Conservation (phyloP, 73 alveolate genomes). For the Uronychia binucleata region DNA sequence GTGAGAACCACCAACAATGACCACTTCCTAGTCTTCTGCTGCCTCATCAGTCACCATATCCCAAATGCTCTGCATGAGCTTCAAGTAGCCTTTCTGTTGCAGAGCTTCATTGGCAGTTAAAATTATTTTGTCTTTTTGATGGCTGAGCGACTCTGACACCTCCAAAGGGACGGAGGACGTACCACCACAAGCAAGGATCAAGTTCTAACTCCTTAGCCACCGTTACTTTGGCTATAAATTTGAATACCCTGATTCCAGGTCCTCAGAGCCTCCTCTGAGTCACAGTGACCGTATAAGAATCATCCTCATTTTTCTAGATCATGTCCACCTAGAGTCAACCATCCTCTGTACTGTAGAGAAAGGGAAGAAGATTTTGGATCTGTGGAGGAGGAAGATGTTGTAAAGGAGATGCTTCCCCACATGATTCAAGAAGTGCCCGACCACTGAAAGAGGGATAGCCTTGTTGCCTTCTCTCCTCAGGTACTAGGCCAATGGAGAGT, state of each 20-base stretch:
- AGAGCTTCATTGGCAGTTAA: constrained; percentile 27
- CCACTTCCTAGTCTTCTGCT: constrained; percentile 1
- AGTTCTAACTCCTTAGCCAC: constrained; percentile 13
- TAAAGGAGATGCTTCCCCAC: constrained; percentile 26
- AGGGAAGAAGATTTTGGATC: constrained; percentile 15
- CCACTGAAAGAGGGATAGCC: constrained; percentile 10
- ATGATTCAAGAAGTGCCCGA: constrained; percentile 28
- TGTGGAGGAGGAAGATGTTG: constrained; percentile 18
- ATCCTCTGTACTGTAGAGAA: not conserved
- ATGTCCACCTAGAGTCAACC: constrained; percentile 20
- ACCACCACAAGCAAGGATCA: constrained; percentile 29
- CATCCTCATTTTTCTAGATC: constrained; percentile 8
- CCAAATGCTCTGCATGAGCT: constrained; percentile 1
- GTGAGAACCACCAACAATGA: constrained; percentile 66
- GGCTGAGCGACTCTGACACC: not conserved
- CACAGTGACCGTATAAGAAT: constrained; percentile 10
- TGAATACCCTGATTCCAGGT: not conserved
- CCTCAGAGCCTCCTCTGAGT: not conserved
- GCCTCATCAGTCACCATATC: no score
- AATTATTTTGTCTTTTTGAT: not conserved
- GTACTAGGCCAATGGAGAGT: constrained; percentile 6
- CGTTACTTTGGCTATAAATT: not conserved
- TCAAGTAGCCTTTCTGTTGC: constrained; percentile 9
- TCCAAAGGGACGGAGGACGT: not conserved
- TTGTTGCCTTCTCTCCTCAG: constrained; percentile 16